These are phyloP conservation scores for Cercospora janseana DNA, from an alignment of 2,329 filamentous ascomycete species.

Conservation along the genomic window DNA sequence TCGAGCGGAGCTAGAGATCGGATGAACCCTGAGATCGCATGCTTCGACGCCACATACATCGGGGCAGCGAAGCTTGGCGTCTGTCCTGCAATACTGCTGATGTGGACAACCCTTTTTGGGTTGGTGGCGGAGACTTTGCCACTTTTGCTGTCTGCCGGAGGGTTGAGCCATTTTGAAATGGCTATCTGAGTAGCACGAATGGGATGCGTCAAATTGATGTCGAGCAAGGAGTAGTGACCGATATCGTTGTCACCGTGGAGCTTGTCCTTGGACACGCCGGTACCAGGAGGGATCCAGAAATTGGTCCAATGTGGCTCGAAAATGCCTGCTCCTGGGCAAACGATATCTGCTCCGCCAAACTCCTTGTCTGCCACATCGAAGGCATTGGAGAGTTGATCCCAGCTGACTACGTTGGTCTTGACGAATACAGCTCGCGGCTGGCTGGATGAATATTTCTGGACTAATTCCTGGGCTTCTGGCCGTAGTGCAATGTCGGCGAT, in stretches of 20 bases:
- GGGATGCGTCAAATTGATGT: constrained; percentile 51
- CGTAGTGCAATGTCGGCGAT: constrained; percentile 50
- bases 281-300: constrained; percentile 51
- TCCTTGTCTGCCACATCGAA: constrained; percentile 50
- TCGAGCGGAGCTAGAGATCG: constrained; percentile 53
- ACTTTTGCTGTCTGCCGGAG: constrained; percentile 23
- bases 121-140: constrained; percentile 40
- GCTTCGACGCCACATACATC: constrained; percentile 48
- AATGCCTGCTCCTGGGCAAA: constrained; percentile 51
- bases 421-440: constrained; percentile 44
- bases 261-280: constrained; percentile 37
- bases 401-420: constrained; percentile 50
- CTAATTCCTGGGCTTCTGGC: constrained; percentile 47
- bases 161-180: constrained; percentile 46
- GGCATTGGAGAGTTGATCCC: constrained; percentile 50
- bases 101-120: constrained; percentile 48
- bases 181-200: constrained; percentile 50
- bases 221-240: constrained; percentile 41
- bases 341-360: constrained; percentile 50
- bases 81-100: constrained; percentile 48
- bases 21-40: constrained; percentile 49
- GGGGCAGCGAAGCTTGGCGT: constrained; percentile 40
- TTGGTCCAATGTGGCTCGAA: constrained; percentile 50
- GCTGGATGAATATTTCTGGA: constrained; percentile 37
- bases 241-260: constrained; percentile 30